These are phyloP conservation scores for Pseudonitzschia pungens DNA, from an alignment of 108 stramenopile species.

Conservation along the genomic window DNA sequence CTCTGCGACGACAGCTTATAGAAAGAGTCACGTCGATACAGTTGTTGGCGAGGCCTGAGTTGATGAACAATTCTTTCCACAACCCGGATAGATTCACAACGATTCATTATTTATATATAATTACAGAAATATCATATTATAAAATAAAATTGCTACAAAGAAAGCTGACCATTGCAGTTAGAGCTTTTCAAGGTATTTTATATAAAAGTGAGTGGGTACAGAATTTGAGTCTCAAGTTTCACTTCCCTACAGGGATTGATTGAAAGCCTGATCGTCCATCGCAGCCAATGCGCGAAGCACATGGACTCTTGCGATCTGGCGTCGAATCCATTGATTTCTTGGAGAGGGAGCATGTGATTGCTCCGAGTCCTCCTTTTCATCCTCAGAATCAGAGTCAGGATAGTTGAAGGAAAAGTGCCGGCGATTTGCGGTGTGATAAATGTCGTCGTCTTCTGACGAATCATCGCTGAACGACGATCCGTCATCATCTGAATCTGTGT, in stretches of 20 bases:
- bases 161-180: neutral
- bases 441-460: slow-evolving; percentile 28
- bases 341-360: neutral
- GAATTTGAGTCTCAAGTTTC: neutral
- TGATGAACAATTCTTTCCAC: neutral
- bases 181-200: neutral
- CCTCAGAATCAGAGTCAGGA: slow-evolving; percentile 45
- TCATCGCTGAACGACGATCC: slow-evolving; percentile 22
- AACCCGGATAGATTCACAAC: neutral
- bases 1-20: neutral
- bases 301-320: slow-evolving; percentile 54
- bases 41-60: neutral
- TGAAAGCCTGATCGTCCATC: slow-evolving; percentile 32
- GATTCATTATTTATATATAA: neutral
- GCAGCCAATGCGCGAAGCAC: slow-evolving; percentile 46
- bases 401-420: slow-evolving; percentile 31
- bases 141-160: neutral
- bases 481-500: slow-evolving; percentile 16
- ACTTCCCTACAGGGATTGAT: neutral
- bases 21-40: slow-evolving; percentile 2
- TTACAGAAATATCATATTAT: neutral
- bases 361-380: slow-evolving; percentile 12
- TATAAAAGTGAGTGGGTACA: neutral
- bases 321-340: slow-evolving; percentile 43
- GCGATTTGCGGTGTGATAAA: slow-evolving; percentile 25